Conservation (phyloP, 2,329 filamentous ascomycete genomes). For the Diaporthe capsici region DNA sequence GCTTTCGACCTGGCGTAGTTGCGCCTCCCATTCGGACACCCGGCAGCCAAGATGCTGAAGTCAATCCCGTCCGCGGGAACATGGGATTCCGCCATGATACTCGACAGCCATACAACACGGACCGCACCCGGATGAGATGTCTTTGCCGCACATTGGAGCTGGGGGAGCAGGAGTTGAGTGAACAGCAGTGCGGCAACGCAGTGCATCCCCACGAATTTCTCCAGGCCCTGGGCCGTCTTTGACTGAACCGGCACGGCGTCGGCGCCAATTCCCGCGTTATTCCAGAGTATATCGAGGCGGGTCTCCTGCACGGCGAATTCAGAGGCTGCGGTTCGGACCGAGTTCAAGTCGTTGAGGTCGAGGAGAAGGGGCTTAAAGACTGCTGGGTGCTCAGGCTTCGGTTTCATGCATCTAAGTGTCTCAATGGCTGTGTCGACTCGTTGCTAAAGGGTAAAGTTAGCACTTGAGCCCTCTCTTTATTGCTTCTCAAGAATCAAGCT, state of each 20-base stretch:
- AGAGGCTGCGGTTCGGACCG: constrained; percentile 45
- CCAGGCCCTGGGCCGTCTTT: constrained; percentile 44
- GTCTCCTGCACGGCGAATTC: constrained; percentile 44
- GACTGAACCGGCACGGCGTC: constrained; percentile 50
- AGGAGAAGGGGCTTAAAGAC: constrained; percentile 52
- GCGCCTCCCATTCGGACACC: neutral
- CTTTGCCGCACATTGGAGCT: constrained; percentile 28
- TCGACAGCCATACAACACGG: constrained; percentile 40
- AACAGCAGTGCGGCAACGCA: constrained; percentile 39
- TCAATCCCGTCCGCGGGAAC: constrained; percentile 25
- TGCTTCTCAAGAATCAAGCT: constrained; percentile 46
- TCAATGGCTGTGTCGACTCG: constrained; percentile 41
- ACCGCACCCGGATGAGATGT: constrained; percentile 5
- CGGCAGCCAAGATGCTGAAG: constrained; percentile 30
- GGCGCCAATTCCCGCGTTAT: constrained; percentile 55
- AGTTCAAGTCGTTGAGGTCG: constrained; percentile 49
- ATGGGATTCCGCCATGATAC: constrained; percentile 11
- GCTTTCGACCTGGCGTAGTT: constrained; percentile 48
- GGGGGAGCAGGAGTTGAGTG: constrained; percentile 39
- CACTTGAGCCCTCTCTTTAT: constrained; percentile 40
- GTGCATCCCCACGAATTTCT: constrained; percentile 41
- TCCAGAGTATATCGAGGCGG: constrained; percentile 55
- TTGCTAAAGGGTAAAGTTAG: constrained; percentile 47
- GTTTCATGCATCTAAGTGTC: neutral
- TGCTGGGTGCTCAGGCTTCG: constrained; percentile 43